Evolutionary conservation across 768 basidiomycete genomes (phyloP).

Genomic region (Kwoniella heveanensis): DNA sequence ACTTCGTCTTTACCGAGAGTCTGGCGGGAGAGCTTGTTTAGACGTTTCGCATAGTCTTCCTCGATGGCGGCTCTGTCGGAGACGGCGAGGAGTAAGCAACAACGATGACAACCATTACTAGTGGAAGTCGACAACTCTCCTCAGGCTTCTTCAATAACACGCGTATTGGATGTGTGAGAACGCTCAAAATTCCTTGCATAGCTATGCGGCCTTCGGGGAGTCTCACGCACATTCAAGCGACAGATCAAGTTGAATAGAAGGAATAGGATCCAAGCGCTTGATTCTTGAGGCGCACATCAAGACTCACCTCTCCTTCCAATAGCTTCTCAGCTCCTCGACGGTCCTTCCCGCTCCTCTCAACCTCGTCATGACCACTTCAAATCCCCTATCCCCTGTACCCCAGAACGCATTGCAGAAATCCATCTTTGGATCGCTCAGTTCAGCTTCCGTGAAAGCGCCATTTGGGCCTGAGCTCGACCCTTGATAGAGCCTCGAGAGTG

Average conservation of each 20-base stretch:
- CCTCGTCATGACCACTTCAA: constrained; percentile 84
- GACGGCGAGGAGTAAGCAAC: not conserved
- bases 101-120: no score
- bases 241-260: no score
- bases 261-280: no score
- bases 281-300: no score
- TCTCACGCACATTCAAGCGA: no score
- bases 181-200: not conserved
- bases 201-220: no score
- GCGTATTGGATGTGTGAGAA: no score
- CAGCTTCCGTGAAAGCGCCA: constrained; percentile 63
- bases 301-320: constrained; percentile 91
- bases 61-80: constrained; percentile 87
- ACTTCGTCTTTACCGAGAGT: constrained; percentile 85
- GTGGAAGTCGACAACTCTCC: no score
- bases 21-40: constrained; percentile 75
- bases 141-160: no score
- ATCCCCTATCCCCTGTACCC: constrained; percentile 82
- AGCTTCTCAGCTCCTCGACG: constrained; percentile 80
- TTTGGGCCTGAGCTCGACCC: constrained; percentile 68
- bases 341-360: constrained; percentile 81
- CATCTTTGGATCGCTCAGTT: constrained; percentile 65
- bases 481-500: constrained; percentile 50
- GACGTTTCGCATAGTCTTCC: constrained; percentile 88
- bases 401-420: constrained; percentile 99